Conservation (phyloP, 148 eudicot genomes). For the Bassia scoparia region DNA sequence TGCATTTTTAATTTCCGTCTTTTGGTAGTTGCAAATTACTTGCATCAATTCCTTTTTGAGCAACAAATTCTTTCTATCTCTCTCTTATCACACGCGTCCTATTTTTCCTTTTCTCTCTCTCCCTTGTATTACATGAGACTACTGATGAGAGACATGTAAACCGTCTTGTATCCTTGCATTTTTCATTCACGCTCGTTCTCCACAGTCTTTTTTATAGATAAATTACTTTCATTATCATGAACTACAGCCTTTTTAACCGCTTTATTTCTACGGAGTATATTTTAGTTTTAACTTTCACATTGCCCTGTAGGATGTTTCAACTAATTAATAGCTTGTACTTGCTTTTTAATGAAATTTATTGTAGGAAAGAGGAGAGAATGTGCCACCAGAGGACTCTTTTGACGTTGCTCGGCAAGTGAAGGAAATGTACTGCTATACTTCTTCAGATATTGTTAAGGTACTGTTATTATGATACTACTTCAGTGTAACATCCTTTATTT, state of each 20-base stretch:
- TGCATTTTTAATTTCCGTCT: too few species aligned
- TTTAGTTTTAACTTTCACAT: too few species aligned
- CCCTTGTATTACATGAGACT: too few species aligned
- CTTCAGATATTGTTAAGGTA: slow-evolving; percentile 96
- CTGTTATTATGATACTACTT: background rate
- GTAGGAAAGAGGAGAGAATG: slow-evolving; percentile 98
- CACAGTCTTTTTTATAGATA: background rate
- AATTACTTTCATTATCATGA: background rate
- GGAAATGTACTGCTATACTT: slow-evolving; percentile 93
- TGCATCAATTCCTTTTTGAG: too few species aligned
- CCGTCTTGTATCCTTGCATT: too few species aligned
- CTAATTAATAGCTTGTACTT: background rate
- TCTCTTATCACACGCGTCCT: too few species aligned
- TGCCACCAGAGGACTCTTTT: slow-evolving; percentile 92
- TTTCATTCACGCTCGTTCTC: background rate
- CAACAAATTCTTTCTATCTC: too few species aligned
- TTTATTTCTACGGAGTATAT: too few species aligned
- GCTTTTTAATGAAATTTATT: slow-evolving; percentile 25
- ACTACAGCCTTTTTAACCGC: background rate
- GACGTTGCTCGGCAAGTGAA: slow-evolving; percentile 96
- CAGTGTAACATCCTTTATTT: background rate
- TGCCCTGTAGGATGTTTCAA: background rate
- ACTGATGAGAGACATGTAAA: background rate
- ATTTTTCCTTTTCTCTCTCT: too few species aligned
- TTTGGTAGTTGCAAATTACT: too few species aligned